Base-by-base conservation (phyloP, 208 protist genomes). In the Crithidia bombi region DNA sequence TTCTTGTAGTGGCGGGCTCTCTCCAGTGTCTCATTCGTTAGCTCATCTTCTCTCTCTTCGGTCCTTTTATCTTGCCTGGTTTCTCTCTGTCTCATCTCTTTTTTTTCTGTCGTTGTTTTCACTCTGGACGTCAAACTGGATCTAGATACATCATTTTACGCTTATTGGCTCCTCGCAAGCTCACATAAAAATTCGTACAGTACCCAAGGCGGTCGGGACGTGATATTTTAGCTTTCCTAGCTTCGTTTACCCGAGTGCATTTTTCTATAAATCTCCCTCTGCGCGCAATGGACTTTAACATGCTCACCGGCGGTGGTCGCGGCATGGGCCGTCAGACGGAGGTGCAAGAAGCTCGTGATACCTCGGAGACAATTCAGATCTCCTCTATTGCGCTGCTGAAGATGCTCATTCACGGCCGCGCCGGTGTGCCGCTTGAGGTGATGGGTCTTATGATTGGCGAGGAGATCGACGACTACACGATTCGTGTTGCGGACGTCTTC, bases 371-470 rank as follows among this genome's bases (percentile, higher is more conserved):
- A 35, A 93, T 99, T 21, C 96, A 99, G 76, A 99, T 99, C 43
- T 99, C 98, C 2, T 99, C 98, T 28, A 93, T 99, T 14, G 98
- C 99, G n/a, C 92, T 99, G 21, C 90, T 99, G 26, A 99, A 98
- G 90, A 99, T 99, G 99, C 94, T 99, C 28, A 99, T 99, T 72
- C 99, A 99, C 81, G 99, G 98, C 25, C 92, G 98, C 36, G 98
- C 98, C 26, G 99, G 99, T 54, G 98, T 99, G 35, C 99, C 99
- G 39, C 95, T 99, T 65, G 99, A 99, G 86, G 99, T 99, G 55
- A 99, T 99, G 99, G 99, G 99, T 17, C 91, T 99, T 23, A 99
- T 99, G 99, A 96, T 99, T 11, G 99, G 99, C 46, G 95, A 99
- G 75, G 99, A 99, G 83, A 97, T 99, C 64, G 99, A 99, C 84